Evolutionary conservation across 2,329 filamentous ascomycete genomes (phyloP), one percentile per base, ranked within the genome.

Genomic region (Shiraia bambusicola): DNA sequence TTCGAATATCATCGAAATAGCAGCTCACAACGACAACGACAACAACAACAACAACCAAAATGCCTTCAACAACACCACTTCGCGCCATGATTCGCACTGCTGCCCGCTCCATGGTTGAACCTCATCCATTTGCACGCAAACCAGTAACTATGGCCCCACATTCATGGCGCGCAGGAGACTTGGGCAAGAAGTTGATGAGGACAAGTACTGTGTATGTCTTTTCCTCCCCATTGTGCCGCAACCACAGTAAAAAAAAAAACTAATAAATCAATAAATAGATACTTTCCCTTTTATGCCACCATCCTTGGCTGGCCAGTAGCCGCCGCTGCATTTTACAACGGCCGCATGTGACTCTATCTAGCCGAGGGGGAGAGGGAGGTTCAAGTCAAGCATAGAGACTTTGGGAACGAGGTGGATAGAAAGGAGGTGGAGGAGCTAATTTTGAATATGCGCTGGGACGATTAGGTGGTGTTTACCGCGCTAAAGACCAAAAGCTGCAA

Each of bases 221-320:
- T 6, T 31, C 4, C 31, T 8, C 32, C 10, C n/a, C n/a, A n/a
- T 36, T 13, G 17, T n/a, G 8, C 13, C 6, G 1, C 10, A 22
- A n/a, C 12, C 11, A 35, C 9, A 15, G 15, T 14, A 2, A 30
- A 30, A 37, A 0, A 2, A 9, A 1, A 34, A 36, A 22, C 40
- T 58, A 33, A 54, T 14, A 2, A 9, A 54, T 14, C 2, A 9
- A 7, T 3, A 2, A n/a, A 5, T 11, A 66, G 64, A 2, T 62
- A 55, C 50, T 39, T 69, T 26, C 65, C 65, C 3, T 51, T 57
- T 33, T 54, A 55, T 36, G 54, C 39, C 17, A 24, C 54, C 3
- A 43, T 68, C 3, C 54, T 69, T 11, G 63, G 60, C 17, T 69
- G 65, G 65, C 66, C 66, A 0, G 26, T 67, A 8, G 60, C 52